Evolutionary conservation across 23 red algal genomes (phyloP), one percentile per base, ranked within the genome.

Genomic region (Gracilaria domingensis): DNA sequence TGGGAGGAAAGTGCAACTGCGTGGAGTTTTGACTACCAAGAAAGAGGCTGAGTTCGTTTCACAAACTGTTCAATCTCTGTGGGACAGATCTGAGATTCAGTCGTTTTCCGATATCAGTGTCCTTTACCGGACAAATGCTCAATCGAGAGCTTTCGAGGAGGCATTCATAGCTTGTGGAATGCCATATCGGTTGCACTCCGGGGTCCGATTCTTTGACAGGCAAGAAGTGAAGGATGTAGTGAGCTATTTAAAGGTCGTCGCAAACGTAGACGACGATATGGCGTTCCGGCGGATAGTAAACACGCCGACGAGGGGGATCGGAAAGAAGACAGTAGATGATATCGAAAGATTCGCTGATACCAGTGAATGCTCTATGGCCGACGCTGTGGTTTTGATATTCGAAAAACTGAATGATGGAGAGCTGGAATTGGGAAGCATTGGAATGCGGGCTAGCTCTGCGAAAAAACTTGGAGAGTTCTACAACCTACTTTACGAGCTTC

Each of bases 91-190:
- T 29, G 23, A 35, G 28, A 62, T 94, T 66, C 34, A 38, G 21
- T 86, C 82, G 0, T 88, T 81, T 64, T 87, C 67, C 24, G 90
- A 93, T 28, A 85, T 93, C 25, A 90, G 89, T 24, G 65, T 97
- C 35, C 54, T 97, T 42, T 97, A 97, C 57, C 90, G 95, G 8
- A 88, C 95, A n/a, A 97, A 97, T 84, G 67, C 78, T 16, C 90
- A 81, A 32, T 92, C 86, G 0, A 81, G 95, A 50, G 56, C 54
- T 7, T 54, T 97, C 12, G 95, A 97, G 58, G 85, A 97, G 70
- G 86, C 71, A 14, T 90, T 64, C 33, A 74, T 97, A 44, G 37
- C 56, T 17, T 42, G 4, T 30, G 90, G 86, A n/a, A 81, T 97
- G 30, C 90, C 95, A 12, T 94, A 94, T 82, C 79, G 74, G 0